phyloP scores from a whole-genome alignment of 306 rosid species.

The Sesbania bispinosa region DNA sequence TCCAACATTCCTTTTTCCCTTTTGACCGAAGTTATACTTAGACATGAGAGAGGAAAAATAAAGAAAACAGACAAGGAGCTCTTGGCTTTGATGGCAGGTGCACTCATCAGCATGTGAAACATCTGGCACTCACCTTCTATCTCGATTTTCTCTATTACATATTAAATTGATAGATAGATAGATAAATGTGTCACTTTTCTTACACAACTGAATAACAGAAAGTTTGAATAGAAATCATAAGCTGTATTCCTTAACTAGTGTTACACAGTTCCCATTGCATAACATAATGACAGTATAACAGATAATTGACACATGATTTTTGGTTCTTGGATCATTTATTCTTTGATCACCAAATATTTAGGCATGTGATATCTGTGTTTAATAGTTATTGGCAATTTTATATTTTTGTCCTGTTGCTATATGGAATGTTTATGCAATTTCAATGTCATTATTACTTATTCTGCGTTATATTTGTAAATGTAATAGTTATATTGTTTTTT shows the following conservation, averaged over 20 bases:
- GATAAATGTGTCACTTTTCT: background rate
- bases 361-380: background rate
- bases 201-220: background rate
- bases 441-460: background rate
- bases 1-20: conserved; percentile 48
- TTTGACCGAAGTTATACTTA: conserved; percentile 30
- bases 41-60: background rate
- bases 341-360: background rate
- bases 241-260: background rate
- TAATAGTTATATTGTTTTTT: background rate
- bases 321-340: background rate
- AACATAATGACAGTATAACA: background rate
- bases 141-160: background rate
- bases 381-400: background rate
- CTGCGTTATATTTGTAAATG: background rate
- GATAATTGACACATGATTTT: background rate
- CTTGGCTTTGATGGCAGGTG: conserved; percentile 25
- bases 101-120: conserved; percentile 17
- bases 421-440: background rate
- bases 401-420: background rate
- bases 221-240: background rate
- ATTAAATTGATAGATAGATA: background rate
- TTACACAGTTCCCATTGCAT: background rate
- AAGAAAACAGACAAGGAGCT: background rate
- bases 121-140: conserved; percentile 5